Conservation (phyloP, 2,329 filamentous ascomycete species). For the Delphinella strobiligena region DNA sequence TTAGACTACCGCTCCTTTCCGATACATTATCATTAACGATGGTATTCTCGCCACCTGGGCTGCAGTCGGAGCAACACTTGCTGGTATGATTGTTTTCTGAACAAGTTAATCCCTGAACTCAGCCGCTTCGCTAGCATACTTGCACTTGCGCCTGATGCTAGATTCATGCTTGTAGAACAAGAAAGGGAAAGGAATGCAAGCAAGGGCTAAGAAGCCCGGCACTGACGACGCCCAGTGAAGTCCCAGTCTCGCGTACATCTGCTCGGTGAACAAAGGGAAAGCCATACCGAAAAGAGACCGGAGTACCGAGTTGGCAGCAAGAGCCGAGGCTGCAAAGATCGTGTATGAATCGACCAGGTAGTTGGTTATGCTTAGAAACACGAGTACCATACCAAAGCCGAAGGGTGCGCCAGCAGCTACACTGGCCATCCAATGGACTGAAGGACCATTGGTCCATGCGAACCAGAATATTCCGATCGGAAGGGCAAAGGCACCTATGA, state of each 20-base stretch:
- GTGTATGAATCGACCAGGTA: slow-evolving; percentile 28
- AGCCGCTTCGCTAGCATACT: slow-evolving; percentile 48
- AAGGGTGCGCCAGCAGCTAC: slow-evolving; percentile 32
- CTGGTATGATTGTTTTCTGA: neutral
- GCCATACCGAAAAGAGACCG: slow-evolving; percentile 44
- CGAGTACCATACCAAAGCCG: neutral
- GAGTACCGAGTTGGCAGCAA: slow-evolving; percentile 53
- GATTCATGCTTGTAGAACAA: slow-evolving; percentile 65
- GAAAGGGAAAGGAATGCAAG: slow-evolving; percentile 62
- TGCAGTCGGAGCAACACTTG: too few relatives aligned
- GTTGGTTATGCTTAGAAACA: slow-evolving; percentile 1
- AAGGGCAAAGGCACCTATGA: slow-evolving; percentile 28
- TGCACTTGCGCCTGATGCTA: slow-evolving; percentile 52
- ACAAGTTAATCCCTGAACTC: neutral
- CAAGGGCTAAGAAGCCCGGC: slow-evolving; percentile 61
- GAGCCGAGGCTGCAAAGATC: slow-evolving; percentile 47
- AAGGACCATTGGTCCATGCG: slow-evolving; percentile 30
- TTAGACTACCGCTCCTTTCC: neutral
- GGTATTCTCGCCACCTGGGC: neutral
- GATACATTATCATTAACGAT: neutral
- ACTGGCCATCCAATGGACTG: slow-evolving; percentile 29
- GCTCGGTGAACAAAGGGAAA: slow-evolving; percentile 44
- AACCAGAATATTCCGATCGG: slow-evolving; percentile 36
- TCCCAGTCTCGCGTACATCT: slow-evolving; percentile 33
- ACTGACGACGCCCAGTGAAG: slow-evolving; percentile 66